Conservation (phyloP, 1,284 basidiomycete species). For the Thecaphora frezii region DNA sequence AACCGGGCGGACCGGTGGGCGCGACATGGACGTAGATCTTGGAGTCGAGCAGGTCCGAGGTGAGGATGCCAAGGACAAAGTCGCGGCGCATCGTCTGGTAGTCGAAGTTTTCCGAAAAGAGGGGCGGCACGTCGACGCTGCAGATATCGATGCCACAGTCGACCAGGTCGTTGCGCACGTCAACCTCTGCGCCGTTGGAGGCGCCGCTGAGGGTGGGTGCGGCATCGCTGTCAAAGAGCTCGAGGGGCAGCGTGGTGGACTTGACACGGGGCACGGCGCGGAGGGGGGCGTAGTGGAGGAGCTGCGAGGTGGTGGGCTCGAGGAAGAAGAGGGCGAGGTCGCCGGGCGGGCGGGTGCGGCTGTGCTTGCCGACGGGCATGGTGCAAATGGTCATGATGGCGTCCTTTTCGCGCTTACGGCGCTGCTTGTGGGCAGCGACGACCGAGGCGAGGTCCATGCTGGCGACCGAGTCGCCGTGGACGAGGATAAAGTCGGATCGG, state of each 20-base stretch:
- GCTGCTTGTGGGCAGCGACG: slow-evolving; percentile 82
- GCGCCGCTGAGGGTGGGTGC: slow-evolving; percentile 24
- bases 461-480: slow-evolving; percentile 90
- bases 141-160: slow-evolving; percentile 68
- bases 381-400: slow-evolving; percentile 78
- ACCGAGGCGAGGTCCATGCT: slow-evolving; percentile 88
- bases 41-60: slow-evolving; percentile 91
- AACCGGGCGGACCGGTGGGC: slow-evolving; percentile 29
- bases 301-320: slow-evolving; percentile 51
- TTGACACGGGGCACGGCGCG: slow-evolving; percentile 45
- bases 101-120: slow-evolving; percentile 99
- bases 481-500: slow-evolving; percentile 75
- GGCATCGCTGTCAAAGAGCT: slow-evolving; percentile 39
- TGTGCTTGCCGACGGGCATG: slow-evolving; percentile 23
- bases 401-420: slow-evolving; percentile 83
- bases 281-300: slow-evolving; percentile 58
- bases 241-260: slow-evolving; percentile 51
- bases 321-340: slow-evolving; percentile 48
- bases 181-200: slow-evolving; percentile 65
- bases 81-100: slow-evolving; percentile 87
- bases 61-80: slow-evolving; percentile 94
- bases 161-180: slow-evolving; percentile 81
- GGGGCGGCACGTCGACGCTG: slow-evolving; percentile 85
- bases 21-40: slow-evolving; percentile 87
- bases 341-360: slow-evolving; percentile 33